A percentile compares a stretch with the other conserved stretches of the same genome.
These are phyloP conservation scores for Rhizopus microsporus DNA, from an alignment of 371 early-diverging fungal genomes.

Conservation along the genomic window DNA sequence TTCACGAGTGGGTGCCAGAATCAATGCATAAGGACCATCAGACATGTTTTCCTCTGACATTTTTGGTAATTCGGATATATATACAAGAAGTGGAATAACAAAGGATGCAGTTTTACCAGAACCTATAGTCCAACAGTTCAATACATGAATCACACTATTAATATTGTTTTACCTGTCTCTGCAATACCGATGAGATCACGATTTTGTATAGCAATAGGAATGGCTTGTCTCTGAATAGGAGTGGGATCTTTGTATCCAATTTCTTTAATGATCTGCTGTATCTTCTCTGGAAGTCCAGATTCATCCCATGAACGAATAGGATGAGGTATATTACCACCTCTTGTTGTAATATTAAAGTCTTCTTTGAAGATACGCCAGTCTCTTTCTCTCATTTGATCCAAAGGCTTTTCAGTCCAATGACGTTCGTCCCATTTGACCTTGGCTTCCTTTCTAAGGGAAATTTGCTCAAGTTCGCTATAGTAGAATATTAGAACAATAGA, in stretches of 20 bases:
- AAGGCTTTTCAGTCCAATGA: slow-evolving; percentile 94
- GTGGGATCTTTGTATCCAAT: slow-evolving; percentile 95
- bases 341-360: slow-evolving; percentile 93
- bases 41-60: slow-evolving; percentile 73
- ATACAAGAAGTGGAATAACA: slow-evolving; percentile 94
- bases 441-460: slow-evolving; percentile 67
- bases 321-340: slow-evolving; percentile 89
- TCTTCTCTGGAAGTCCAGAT: slow-evolving; percentile 65
- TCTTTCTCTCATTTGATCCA: slow-evolving; percentile 91
- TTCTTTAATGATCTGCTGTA: slow-evolving; percentile 71
- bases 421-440: slow-evolving; percentile 81
- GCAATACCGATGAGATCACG: slow-evolving; percentile 98
- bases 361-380: slow-evolving; percentile 99
- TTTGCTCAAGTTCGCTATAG: slow-evolving; percentile 62
- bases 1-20: slow-evolving; percentile 97
- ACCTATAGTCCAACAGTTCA: slow-evolving; percentile 29
- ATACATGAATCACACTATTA: not conserved
- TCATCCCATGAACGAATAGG: slow-evolving; percentile 95
- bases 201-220: slow-evolving; percentile 91
- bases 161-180: slow-evolving; percentile 79
- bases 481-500: not conserved
- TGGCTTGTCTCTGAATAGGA: slow-evolving; percentile 97
- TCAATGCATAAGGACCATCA: slow-evolving; percentile 91
- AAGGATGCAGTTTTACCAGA: slow-evolving; percentile 98
- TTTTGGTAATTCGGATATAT: slow-evolving; percentile 79